Percentiles rank a stretch among this genome's conserved stretches.
These are phyloP conservation scores for Spiraea crenata DNA, from an alignment of 331 rosid species.

Conservation along the genomic window DNA sequence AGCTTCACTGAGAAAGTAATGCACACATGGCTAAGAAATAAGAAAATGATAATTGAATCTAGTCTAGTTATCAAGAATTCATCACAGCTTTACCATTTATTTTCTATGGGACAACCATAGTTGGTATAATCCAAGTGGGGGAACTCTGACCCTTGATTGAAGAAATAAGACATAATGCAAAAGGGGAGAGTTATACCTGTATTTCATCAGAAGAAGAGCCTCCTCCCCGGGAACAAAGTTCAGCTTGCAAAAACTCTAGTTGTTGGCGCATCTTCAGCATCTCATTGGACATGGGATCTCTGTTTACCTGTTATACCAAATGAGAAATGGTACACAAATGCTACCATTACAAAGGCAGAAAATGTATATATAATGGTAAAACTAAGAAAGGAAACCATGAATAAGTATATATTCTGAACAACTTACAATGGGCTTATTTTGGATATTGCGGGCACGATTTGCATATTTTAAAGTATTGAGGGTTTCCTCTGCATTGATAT, in stretches of 20 bases:
- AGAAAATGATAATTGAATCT: not conserved
- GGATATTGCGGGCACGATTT: slow-evolving; percentile 97
- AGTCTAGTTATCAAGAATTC: not conserved
- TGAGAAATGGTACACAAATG: slow-evolving; percentile 23
- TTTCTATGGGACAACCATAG: not conserved
- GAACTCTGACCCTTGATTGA: slow-evolving; percentile 3
- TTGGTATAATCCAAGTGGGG: not conserved
- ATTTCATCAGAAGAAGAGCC: slow-evolving; percentile 84
- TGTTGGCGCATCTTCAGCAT: slow-evolving; percentile 99
- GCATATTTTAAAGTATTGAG: slow-evolving; percentile 98
- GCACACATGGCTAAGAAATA: not conserved
- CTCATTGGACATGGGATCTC: slow-evolving; percentile 98
- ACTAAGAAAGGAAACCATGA: slow-evolving; percentile 12
- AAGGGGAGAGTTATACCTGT: slow-evolving; percentile 56
- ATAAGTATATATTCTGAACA: slow-evolving; percentile 11
- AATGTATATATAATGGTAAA: slow-evolving; percentile 3
- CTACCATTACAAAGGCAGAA: slow-evolving; percentile 18
- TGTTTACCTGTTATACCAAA: slow-evolving; percentile 58
- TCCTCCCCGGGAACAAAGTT: slow-evolving; percentile 93
- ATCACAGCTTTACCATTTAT: not conserved
- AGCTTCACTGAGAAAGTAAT: not conserved
- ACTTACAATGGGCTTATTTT: slow-evolving; percentile 97
- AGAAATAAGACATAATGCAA: not conserved
- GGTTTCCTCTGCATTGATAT: slow-evolving; percentile 99
- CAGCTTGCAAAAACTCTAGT: slow-evolving; percentile 92